Base-by-base conservation (phyloP, 441 rosid genomes). In the Hypseocharis bilobata region DNA sequence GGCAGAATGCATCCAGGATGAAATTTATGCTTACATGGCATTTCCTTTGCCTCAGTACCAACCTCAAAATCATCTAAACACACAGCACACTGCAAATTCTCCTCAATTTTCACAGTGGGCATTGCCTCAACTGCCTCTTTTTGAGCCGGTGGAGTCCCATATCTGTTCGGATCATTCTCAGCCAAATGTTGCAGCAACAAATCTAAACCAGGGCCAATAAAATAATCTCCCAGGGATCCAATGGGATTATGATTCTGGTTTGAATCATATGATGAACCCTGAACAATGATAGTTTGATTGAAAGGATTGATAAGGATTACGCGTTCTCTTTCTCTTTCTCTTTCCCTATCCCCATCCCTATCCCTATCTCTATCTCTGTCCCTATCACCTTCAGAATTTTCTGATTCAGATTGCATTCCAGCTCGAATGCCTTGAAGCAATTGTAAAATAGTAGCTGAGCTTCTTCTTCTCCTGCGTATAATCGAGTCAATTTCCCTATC, bases 401-500 rank as follows among this genome's bases (percentile, higher is more conserved):
- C 95, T 13, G 83, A 73, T 65, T 87, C 97, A 4, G 93, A 78
- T 22, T 71, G 75, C 72, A 80, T 78, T 71, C 92, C 87, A 27
- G 88, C 82, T 65, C 84, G 86, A 54, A 87, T 77, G 47, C 94
- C 95, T 71, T 84, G 92, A 77, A 88, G 83, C 74, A 88, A 62
- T 70, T 86, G 96, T 64, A 84, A 62, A 54, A 91, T 78, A 3
- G 89, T 75, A 22, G 86, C 86, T 0, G 95, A 86, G 78, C 78
- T 87, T 67, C 98, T 87, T 64, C 87, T 77, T 61, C 89, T 79
- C 70, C 94, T 82, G 69, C 92, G 79, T 27, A 85, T 71, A 30
- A 87, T 73, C 17, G 89, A 83, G 52, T 89, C 96, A 34, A 82
- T 69, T 68, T 83, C 89, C 60, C 83, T 79, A 63, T 85, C 95